Conservation (phyloP, 176 grass and related monocot genomes). For the Zoysia pacifica region DNA sequence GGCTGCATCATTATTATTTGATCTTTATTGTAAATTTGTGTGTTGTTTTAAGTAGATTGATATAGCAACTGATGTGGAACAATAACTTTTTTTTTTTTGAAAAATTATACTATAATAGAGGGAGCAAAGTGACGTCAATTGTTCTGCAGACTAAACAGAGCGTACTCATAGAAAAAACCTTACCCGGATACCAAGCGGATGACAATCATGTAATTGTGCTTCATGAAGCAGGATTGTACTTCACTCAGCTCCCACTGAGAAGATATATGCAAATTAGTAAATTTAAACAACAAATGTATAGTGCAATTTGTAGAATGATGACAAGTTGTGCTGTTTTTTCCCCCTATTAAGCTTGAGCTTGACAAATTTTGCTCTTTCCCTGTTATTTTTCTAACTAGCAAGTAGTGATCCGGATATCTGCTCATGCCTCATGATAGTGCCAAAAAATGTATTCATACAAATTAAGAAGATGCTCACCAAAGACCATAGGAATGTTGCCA, state of each 20-base stretch:
- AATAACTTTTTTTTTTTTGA: not conserved
- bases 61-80: slow-evolving; percentile 9
- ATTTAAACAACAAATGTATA: not conserved
- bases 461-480: slow-evolving; percentile 60
- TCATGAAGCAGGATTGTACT: slow-evolving; percentile 83
- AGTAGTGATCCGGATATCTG: slow-evolving; percentile 16
- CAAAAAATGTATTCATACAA: slow-evolving; percentile 12
- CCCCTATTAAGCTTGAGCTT: not conserved
- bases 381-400: slow-evolving; percentile 19
- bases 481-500: slow-evolving; percentile 98
- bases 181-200: slow-evolving; percentile 80
- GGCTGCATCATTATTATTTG: not conserved
- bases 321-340: not conserved
- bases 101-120: not conserved
- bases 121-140: not conserved
- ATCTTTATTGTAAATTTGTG: not conserved
- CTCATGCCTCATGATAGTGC: not conserved
- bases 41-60: not conserved
- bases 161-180: slow-evolving; percentile 23
- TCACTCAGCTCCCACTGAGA: slow-evolving; percentile 93
- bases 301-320: not conserved
- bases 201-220: slow-evolving; percentile 84
- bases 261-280: slow-evolving; percentile 16
- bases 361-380: not conserved
- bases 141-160: not conserved